Percentiles rank a stretch among this genome's conserved stretches.
phyloP scores from a whole-genome alignment of 2,329 filamentous ascomycete species.

The Harringtonia lauricola region DNA sequence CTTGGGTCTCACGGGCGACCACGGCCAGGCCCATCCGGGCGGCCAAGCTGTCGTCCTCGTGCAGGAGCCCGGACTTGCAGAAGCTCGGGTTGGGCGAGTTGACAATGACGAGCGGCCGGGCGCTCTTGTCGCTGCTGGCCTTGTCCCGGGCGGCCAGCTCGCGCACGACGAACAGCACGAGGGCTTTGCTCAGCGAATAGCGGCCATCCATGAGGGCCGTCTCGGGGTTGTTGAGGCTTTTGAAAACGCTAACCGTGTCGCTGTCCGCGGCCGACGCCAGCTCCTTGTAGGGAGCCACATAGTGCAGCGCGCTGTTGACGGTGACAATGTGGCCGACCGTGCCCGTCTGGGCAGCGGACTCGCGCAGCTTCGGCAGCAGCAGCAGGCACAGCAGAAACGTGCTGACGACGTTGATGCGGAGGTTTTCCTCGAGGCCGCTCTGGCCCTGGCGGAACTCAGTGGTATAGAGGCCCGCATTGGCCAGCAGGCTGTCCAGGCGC shows the following conservation, averaged over 20 bases:
- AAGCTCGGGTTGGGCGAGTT: conserved; percentile 30
- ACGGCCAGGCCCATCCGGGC: conserved; percentile 5
- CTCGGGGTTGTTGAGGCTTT: conserved; percentile 18
- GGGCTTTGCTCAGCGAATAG: conserved; percentile 20
- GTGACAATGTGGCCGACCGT: conserved; percentile 12
- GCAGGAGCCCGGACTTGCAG: conserved; percentile 23
- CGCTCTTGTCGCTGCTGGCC: neutral
- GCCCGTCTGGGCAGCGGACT: conserved; percentile 8
- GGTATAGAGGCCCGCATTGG: conserved; percentile 31
- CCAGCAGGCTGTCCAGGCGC: conserved; percentile 31
- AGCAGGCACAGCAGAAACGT: conserved; percentile 19
- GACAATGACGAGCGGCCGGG: conserved; percentile 16
- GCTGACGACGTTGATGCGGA: conserved; percentile 20
- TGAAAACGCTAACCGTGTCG: conserved; percentile 14
- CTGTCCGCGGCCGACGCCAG: conserved; percentile 1
- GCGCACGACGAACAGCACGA: conserved; percentile 12
- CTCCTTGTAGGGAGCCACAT: conserved; percentile 15
- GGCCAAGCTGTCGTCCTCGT: neutral
- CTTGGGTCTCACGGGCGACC: conserved; percentile 32
- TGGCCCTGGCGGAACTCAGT: conserved; percentile 18
- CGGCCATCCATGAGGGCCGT: conserved; percentile 17
- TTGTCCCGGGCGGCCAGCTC: conserved; percentile 16
- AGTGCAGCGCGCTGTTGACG: conserved; percentile 14
- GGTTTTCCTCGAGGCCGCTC: conserved; percentile 30
- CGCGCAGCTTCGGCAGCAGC: conserved; percentile 19